Base-by-base conservation (phyloP, 805 yeast genomes). In the Lipomyces starkeyi region DNA sequence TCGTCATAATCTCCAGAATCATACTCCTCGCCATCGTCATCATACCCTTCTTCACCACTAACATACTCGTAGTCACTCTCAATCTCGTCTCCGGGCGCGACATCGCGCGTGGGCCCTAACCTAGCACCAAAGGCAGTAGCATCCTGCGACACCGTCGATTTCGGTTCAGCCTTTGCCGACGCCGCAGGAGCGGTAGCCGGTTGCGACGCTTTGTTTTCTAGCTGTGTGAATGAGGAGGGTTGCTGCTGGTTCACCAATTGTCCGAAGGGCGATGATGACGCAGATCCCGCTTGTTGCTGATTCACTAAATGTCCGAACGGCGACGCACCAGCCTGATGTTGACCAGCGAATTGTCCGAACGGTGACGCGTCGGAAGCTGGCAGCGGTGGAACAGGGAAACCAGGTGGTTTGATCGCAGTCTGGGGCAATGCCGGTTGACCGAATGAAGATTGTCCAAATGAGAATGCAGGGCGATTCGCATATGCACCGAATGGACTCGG, bases 281-380 rank as follows among this genome's bases (percentile, higher is more conserved):
- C 58, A 3, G 63, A 40, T 32, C 58, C 58, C 11, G 32, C 32
- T n/a, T 22, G 13, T 54, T 58, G 40, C 8, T 7, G 14, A 7
- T 35, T 64, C 32, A 1, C 57, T 3, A 53, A 74, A 72, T 20
- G 56, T 52, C n/a, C 63, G 32, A 67, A 64, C 64, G 32, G 57
- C 25, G 34, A 52, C 14, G 17, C 74, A 2, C 43, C 54, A 14
- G 68, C 22, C 54, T 35, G 60, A 37, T 20, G 59, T 66, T 40
- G 59, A 59, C 35, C 22, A 57, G 58, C 63, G 20, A 2, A 67
- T 20, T 49, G 43, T 17, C 72, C 74, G 56, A 70, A 63, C 1
- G 71, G 47, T 53, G 73, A 17, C 20, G 56, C 27, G 11, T 2
- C n/a, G 27, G 22, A 57, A 9, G 17, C 55, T 66, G 49, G 49